Conservation (phyloP, 2,329 filamentous ascomycete species). For the Trichophyton simii region DNA sequence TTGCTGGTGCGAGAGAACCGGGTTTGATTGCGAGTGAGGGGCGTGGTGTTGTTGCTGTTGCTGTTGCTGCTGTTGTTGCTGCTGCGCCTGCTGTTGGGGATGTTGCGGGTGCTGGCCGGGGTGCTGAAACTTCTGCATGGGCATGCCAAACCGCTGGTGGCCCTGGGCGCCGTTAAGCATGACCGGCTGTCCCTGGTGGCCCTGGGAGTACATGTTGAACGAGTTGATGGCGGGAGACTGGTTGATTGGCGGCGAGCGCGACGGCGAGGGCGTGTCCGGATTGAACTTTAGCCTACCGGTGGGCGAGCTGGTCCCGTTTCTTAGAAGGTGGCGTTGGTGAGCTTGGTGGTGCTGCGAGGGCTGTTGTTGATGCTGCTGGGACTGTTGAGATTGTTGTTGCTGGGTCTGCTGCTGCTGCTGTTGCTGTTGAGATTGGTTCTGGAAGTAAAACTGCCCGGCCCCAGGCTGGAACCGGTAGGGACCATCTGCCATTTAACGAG, state of each 20-base stretch:
- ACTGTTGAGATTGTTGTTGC: slow-evolving; percentile 25
- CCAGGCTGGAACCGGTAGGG: slow-evolving; percentile 43
- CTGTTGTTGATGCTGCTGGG: slow-evolving; percentile 1
- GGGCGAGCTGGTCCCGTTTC: slow-evolving; percentile 36
- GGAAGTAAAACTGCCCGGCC: slow-evolving; percentile 39
- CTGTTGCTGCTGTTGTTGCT: slow-evolving; percentile 25
- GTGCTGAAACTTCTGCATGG: slow-evolving; percentile 37
- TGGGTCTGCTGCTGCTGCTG: slow-evolving; percentile 27
- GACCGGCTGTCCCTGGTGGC: slow-evolving; percentile 37
- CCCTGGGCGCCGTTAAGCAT: slow-evolving; percentile 40
- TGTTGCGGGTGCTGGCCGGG: slow-evolving; percentile 35
- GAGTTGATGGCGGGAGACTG: slow-evolving; percentile 32
- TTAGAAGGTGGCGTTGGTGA: slow-evolving; percentile 33
- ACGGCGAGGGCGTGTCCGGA: slow-evolving; percentile 37
- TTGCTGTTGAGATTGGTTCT: slow-evolving; percentile 28
- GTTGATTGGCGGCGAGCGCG: slow-evolving; percentile 34
- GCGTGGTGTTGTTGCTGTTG: slow-evolving; percentile 30
- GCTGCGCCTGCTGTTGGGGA: slow-evolving; percentile 24
- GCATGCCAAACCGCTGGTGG: slow-evolving; percentile 39
- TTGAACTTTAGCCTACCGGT: slow-evolving; percentile 34
- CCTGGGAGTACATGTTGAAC: slow-evolving; percentile 38
- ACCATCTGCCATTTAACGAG: slow-evolving; percentile 45
- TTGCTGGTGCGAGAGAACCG: slow-evolving; percentile 34
- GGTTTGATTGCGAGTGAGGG: slow-evolving; percentile 30
- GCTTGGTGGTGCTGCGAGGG: slow-evolving; percentile 26